A percentile compares a stretch with the other conserved stretches of the same genome.
These are phyloP conservation scores for Neonectria neomacrospora DNA, from an alignment of 2,329 filamentous ascomycete species.

Conservation along the genomic window DNA sequence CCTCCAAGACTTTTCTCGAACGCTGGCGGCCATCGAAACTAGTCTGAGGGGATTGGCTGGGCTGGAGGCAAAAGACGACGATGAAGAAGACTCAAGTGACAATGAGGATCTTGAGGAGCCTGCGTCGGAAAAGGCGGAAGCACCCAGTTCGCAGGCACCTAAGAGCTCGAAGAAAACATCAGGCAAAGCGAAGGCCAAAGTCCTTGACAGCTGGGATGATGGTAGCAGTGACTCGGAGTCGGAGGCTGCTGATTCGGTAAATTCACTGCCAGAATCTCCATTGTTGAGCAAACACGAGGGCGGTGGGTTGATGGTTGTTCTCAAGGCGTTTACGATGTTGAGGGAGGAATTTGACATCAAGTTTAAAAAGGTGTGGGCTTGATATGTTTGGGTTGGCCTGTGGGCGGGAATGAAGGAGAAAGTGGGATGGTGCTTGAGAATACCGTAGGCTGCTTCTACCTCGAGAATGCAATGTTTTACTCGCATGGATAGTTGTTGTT, in stretches of 20 bases:
- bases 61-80: constrained; percentile 44
- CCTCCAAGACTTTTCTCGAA: constrained; percentile 68
- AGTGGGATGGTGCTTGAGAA: not conserved
- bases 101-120: constrained; percentile 56
- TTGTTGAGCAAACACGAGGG: constrained; percentile 47
- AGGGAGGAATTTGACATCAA: constrained; percentile 71
- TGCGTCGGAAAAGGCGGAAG: constrained; percentile 44
- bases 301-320: constrained; percentile 64
- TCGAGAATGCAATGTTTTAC: not conserved
- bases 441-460: not conserved
- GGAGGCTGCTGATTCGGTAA: constrained; percentile 20
- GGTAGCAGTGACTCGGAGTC: constrained; percentile 15
- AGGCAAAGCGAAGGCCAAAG: constrained; percentile 20
- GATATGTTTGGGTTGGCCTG: not conserved
- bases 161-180: not conserved
- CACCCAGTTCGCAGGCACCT: constrained; percentile 33
- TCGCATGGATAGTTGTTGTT: not conserved
- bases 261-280: not conserved
- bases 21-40: constrained; percentile 77
- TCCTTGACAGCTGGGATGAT: constrained; percentile 57
- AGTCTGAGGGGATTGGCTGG: constrained; percentile 66
- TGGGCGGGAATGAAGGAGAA: not conserved
- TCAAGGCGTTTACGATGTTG: constrained; percentile 67
- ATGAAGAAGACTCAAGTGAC: constrained; percentile 49
- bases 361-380: constrained; percentile 71